Evolutionary conservation across 257 asterid genomes (phyloP), one percentile per base, ranked within the genome.

Genomic region (Petrea volubilis): DNA sequence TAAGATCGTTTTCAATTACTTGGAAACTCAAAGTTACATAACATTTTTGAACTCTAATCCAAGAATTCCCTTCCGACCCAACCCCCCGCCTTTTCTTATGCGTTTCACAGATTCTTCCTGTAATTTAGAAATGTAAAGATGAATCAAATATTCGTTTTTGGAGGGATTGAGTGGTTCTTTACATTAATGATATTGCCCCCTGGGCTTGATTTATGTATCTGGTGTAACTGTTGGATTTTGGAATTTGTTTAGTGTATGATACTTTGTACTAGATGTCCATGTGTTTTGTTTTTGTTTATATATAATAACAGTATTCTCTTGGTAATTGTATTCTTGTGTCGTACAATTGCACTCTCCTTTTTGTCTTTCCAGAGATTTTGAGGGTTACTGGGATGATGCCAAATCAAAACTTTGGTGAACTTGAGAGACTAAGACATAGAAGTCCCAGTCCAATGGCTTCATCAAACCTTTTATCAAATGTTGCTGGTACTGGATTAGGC

Each of bases 381-480:
- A 83, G 93, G 68, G 84, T 88, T 31, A 87, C 96, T 21, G 91
- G 93, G 50, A 90, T 88, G 93, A 60, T 86, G 85, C 96, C 92
- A 43, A 90, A 82, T 78, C 97, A 86, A 80, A 82, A 90, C 72
- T 90, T 85, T 69, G 83, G 90, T 27, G 97, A 93, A 70, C 85
- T 93, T 40, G 97, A 93, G 55, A 82, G 96, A 74, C 80, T 90
- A 72, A 86, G 96, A 57, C 97, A 90, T 56, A 84, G 98, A 81
- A 93, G 98, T 75, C 98, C 97, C 60, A 93, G 97, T 78, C 98
- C 98, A 5, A 93, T 93, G 98, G 97, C 96, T 62, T 90, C 98
- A 27, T 75, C 91, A 28, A 86, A 86, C 78, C 87, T 86, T 66
- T 67, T 92, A 76, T 82, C 96, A 64, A 90, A 84, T 77, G 87